Evolutionary conservation across 257 asterid genomes (phyloP).

Genomic region (Solanum rostratum): DNA sequence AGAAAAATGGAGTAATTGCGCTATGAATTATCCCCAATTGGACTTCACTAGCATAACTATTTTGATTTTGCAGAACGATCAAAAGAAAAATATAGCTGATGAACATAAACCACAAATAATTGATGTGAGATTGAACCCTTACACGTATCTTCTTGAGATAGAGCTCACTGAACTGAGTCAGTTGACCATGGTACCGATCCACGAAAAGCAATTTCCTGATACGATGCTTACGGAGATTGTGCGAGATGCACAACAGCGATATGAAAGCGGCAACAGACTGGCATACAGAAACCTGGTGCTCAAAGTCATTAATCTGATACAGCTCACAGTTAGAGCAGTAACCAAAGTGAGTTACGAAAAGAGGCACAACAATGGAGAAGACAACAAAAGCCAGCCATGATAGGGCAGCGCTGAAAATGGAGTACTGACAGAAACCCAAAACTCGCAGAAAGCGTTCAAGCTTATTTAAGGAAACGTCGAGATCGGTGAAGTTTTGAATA

Average conservation of each 20-base stretch:
- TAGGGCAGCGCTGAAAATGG: slow-evolving; percentile 18
- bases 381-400: slow-evolving; percentile 58
- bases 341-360: slow-evolving; percentile 17
- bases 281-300: slow-evolving; percentile 35
- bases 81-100: background rate
- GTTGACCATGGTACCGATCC: slow-evolving; percentile 48
- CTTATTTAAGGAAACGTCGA: slow-evolving; percentile 27
- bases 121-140: background rate
- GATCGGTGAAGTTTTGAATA: slow-evolving; percentile 11
- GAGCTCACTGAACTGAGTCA: slow-evolving; percentile 41
- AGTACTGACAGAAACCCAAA: slow-evolving; percentile 54
- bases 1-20: background rate
- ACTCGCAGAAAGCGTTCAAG: slow-evolving; percentile 42
- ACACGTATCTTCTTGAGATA: slow-evolving; percentile 55
- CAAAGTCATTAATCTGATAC: slow-evolving; percentile 50
- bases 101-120: background rate
- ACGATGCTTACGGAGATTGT: slow-evolving; percentile 56
- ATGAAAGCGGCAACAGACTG: slow-evolving; percentile 56
- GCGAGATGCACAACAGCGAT: slow-evolving; percentile 58
- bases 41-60: background rate
- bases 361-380: slow-evolving; percentile 44
- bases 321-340: slow-evolving; percentile 46
- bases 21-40: background rate
- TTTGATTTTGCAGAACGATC: background rate
- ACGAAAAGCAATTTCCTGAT: slow-evolving; percentile 63